Conservation (phyloP, 306 rosid genomes). For the Sphenostylis stenocarpa region DNA sequence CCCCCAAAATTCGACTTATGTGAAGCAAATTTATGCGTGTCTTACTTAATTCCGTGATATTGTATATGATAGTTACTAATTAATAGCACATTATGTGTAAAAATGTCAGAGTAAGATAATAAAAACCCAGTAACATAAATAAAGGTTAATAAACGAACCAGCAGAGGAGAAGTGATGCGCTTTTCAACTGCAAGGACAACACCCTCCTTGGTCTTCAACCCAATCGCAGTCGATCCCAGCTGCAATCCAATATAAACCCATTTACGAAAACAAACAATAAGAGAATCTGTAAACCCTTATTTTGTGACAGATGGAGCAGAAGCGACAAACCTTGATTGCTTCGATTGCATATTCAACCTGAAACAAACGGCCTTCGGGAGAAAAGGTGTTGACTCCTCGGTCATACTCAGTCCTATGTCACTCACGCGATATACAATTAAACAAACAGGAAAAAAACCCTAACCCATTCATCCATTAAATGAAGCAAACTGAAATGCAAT, state of each 20-base stretch:
- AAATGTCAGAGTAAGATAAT: not conserved
- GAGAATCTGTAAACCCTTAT: not conserved
- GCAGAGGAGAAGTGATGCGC: constrained; percentile 88
- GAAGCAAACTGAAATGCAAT: not conserved
- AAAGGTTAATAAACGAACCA: constrained; percentile 44
- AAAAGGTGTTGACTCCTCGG: constrained; percentile 63
- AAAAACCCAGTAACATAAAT: not conserved
- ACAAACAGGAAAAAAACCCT: constrained; percentile 3
- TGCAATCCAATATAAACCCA: constrained; percentile 30
- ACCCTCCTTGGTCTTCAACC: constrained; percentile 92
- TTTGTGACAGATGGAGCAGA: not conserved
- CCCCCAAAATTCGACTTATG: not conserved
- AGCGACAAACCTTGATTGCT: not conserved
- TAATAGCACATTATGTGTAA: not conserved
- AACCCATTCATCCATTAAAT: not conserved
- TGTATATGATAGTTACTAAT: not conserved
- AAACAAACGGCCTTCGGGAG: constrained; percentile 1
- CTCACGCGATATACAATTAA: not conserved
- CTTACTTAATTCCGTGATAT: not conserved
- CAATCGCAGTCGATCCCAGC: constrained; percentile 97
- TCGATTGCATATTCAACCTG: constrained; percentile 13
- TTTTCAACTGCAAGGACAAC: constrained; percentile 98
- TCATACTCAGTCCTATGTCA: constrained; percentile 88
- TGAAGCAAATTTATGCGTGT: not conserved
- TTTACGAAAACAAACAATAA: not conserved